Percentiles rank a stretch among this genome's conserved stretches.
phyloP scores from a whole-genome alignment of 148 eudicot genomes.

The Arbutus unedo region DNA sequence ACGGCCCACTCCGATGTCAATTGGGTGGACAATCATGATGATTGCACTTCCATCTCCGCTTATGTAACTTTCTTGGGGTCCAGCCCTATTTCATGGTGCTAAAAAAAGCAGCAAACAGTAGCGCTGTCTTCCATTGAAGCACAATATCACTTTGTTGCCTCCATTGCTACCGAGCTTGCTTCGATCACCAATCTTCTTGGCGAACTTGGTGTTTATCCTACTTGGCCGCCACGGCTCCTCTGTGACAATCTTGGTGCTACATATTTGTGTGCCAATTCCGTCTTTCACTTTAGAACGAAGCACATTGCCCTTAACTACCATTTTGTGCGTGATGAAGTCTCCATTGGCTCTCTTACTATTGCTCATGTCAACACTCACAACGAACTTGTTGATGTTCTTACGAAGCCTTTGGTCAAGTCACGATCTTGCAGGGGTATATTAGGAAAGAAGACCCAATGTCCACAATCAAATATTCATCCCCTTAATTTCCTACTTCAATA shows the following conservation, averaged over 20 bases:
- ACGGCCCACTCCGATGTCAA: slow-evolving; percentile 4
- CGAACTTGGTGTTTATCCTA: background rate
- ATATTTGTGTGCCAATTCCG: slow-evolving; percentile 5
- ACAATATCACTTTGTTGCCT: background rate
- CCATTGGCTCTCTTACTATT: background rate
- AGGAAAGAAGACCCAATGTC: background rate
- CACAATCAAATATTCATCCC: background rate
- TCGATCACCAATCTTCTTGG: slow-evolving; percentile 5
- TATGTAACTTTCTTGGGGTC: slow-evolving; percentile 3
- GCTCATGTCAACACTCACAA: background rate
- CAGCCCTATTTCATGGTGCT: background rate
- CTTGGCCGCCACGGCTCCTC: background rate
- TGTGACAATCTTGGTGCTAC: slow-evolving; percentile 14
- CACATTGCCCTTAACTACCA: slow-evolving; percentile 12
- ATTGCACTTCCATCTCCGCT: background rate
- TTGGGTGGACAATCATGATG: slow-evolving; percentile 12
- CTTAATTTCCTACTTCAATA: background rate
- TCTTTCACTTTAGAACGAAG: slow-evolving; percentile 13
- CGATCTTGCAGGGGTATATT: slow-evolving; percentile 5
- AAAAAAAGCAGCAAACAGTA: background rate
- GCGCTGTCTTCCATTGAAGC: slow-evolving; percentile 1
- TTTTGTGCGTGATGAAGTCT: slow-evolving; percentile 13
- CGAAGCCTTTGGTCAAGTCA: slow-evolving; percentile 4
- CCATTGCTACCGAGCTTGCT: background rate
- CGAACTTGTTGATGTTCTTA: slow-evolving; percentile 8